These are phyloP conservation scores for Crassisporium funariophilum DNA, from an alignment of 768 basidiomycete species.

Conservation along the genomic window DNA sequence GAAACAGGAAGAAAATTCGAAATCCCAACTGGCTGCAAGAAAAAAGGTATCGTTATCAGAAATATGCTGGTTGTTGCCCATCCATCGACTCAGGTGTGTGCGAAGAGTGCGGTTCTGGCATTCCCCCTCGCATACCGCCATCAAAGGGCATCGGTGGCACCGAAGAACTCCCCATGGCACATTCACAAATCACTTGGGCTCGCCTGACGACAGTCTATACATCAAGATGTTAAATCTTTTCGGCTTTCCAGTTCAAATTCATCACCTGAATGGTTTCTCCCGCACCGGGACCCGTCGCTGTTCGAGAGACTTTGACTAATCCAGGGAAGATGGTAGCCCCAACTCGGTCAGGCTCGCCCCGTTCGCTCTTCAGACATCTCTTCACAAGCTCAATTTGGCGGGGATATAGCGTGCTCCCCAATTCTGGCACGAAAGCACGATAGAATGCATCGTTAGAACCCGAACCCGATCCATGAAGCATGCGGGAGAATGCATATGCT, in stretches of 20 bases:
- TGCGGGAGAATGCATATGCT: constrained; percentile 80
- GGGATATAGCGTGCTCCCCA: constrained; percentile 73
- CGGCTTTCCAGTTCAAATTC: constrained; percentile 8
- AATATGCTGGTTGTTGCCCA: constrained; percentile 20
- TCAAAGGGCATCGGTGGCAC: constrained; percentile 22
- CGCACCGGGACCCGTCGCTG: constrained; percentile 35
- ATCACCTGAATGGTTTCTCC: constrained; percentile 55
- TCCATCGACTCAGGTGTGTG: background rate
- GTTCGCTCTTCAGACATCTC: constrained; percentile 75
- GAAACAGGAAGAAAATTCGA: background rate
- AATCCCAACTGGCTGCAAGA: background rate
- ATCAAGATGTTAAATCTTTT: constrained; percentile 6
- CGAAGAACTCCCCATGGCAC: constrained; percentile 54
- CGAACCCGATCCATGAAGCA: constrained; percentile 75
- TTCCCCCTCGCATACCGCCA: constrained; percentile 8
- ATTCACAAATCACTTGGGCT: constrained; percentile 88
- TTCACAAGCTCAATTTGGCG: constrained; percentile 84
- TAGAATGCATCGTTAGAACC: constrained; percentile 76
- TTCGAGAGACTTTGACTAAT: constrained; percentile 74
- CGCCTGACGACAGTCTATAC: constrained; percentile 70
- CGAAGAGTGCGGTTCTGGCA: constrained; percentile 9
- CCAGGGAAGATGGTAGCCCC: constrained; percentile 89
- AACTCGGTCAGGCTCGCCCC: constrained; percentile 71
- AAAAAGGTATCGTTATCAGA: constrained; percentile 15
- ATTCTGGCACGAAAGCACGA: constrained; percentile 83